These are phyloP conservation scores for Saksenaea oblongispora DNA, from an alignment of 371 early-diverging fungal genomes.

Conservation along the genomic window DNA sequence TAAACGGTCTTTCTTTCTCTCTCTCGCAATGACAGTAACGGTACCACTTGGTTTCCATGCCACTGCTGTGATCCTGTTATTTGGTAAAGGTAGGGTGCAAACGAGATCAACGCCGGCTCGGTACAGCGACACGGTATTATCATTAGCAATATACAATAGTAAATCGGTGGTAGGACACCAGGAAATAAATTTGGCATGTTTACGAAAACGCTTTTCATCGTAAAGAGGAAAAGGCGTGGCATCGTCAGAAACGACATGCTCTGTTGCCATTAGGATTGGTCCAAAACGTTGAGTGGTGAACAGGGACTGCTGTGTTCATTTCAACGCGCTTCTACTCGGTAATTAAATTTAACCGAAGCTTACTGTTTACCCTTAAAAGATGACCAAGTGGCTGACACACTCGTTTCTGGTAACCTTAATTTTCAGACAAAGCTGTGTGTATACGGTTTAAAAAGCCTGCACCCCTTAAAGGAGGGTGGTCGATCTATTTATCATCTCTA, in stretches of 20 bases:
- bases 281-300: not conserved
- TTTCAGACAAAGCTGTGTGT: no score
- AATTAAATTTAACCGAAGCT: no score
- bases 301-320: not conserved
- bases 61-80: not conserved
- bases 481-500: no score
- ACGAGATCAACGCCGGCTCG: not conserved
- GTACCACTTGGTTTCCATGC: constrained; percentile 12
- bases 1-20: not conserved
- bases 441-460: no score
- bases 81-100: not conserved
- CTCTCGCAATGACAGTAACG: not conserved
- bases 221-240: not conserved
- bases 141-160: not conserved
- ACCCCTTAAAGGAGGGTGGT: no score
- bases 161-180: not conserved
- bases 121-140: constrained; percentile 5
- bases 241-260: not conserved
- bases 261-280: not conserved
- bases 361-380: no score
- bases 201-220: not conserved
- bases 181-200: constrained; percentile 1
- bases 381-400: no score
- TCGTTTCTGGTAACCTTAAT: no score
- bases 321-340: no score